These are phyloP conservation scores for Metschnikowia noctiluminum DNA, from an alignment of 805 yeast species.

Conservation along the genomic window DNA sequence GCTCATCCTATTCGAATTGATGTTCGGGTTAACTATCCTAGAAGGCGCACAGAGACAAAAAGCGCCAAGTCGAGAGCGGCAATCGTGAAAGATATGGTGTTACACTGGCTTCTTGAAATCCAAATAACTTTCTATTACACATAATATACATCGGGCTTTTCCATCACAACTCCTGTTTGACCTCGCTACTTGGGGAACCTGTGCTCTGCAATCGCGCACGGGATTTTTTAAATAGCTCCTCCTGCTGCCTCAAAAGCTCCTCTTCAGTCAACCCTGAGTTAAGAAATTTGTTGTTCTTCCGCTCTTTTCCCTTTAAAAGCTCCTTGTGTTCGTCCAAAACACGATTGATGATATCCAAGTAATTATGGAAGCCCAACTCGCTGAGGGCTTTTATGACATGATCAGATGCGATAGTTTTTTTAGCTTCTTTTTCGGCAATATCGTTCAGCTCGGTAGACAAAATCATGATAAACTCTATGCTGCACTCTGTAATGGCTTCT, in stretches of 20 bases:
- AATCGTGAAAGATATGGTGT: no score
- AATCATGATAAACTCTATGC: constrained; percentile 94
- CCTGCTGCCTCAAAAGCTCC: constrained; percentile 88
- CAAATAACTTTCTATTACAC: constrained; percentile 9
- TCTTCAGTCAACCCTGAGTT: constrained; percentile 90
- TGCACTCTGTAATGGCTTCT: constrained; percentile 92
- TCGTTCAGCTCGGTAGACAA: constrained; percentile 91
- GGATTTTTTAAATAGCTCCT: constrained; percentile 80
- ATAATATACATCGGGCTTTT: constrained; percentile 13
- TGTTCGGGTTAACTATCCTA: no score
- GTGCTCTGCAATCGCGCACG: constrained; percentile 56
- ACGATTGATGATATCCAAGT: constrained; percentile 75
- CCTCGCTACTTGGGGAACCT: constrained; percentile 16
- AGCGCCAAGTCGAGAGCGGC: no score
- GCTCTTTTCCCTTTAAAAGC: constrained; percentile 80
- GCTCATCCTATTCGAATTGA: no score
- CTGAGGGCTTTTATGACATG: constrained; percentile 88
- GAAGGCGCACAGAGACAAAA: no score
- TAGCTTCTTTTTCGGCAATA: constrained; percentile 92
- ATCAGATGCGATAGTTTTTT: constrained; percentile 94
- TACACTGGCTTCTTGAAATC: no score
- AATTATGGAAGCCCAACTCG: constrained; percentile 83
- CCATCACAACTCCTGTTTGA: constrained; percentile 14
- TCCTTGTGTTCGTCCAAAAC: constrained; percentile 86
- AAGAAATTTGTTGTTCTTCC: constrained; percentile 88